Evolutionary conservation across 2,329 filamentous ascomycete genomes (phyloP).

Genomic region (Calcarisporium arbuscula): DNA sequence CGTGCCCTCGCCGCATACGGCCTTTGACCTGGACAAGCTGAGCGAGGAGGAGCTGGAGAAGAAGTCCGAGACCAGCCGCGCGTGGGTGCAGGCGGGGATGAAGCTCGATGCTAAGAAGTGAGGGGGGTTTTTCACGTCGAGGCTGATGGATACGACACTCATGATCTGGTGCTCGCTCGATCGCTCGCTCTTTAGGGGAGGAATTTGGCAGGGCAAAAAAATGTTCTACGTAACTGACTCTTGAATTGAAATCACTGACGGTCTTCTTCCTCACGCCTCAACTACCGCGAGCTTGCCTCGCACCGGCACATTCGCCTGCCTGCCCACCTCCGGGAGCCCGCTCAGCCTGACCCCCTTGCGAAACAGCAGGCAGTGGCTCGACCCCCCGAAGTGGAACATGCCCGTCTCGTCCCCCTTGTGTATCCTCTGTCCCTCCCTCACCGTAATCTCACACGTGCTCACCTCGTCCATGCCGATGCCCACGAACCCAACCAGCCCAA

Average conservation of each 20-base stretch:
- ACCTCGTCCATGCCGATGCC: conserved; percentile 74
- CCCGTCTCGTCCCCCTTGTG: conserved; percentile 66
- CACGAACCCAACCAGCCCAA: conserved; percentile 65
- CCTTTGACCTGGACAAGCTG: conserved; percentile 40
- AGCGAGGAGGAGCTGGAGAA: conserved; percentile 50
- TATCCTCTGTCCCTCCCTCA: conserved; percentile 57
- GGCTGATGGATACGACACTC: too few species aligned
- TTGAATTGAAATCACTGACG: not conserved
- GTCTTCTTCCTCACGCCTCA: not conserved
- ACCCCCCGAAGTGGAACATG: conserved; percentile 79
- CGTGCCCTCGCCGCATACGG: conserved; percentile 61
- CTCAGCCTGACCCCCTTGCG: conserved; percentile 44
- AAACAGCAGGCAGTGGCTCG: conserved; percentile 64
- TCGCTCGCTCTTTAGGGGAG: too few species aligned
- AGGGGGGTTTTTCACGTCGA: too few species aligned
- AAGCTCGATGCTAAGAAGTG: conserved; percentile 54
- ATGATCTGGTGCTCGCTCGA: too few species aligned
- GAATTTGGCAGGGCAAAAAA: too few species aligned
- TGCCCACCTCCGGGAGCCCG: conserved; percentile 28
- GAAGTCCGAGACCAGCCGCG: conserved; percentile 42
- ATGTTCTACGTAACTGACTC: too few species aligned
- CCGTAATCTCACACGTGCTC: conserved; percentile 64
- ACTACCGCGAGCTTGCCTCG: conserved; percentile 19
- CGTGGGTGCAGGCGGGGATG: conserved; percentile 67
- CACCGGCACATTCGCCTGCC: conserved; percentile 32